Conservation (phyloP, 2,329 filamentous ascomycete genomes). For the Bimuria novae-zelandiae region DNA sequence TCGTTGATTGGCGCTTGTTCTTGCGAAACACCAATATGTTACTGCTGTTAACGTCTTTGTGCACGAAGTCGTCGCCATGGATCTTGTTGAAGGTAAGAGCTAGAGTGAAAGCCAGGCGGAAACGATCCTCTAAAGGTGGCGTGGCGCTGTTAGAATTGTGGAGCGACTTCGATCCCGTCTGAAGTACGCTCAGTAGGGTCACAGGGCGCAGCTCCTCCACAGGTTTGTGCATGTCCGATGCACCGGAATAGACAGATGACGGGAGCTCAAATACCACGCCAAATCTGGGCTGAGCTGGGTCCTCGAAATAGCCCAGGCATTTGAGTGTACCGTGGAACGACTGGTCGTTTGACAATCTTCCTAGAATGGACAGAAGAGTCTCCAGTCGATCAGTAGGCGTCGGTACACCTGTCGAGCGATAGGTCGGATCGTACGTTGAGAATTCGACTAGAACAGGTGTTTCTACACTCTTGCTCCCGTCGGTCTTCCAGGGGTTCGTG, state of each 20-base stretch:
- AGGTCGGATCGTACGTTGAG: conserved; percentile 56
- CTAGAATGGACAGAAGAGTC: conserved; percentile 41
- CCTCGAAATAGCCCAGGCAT: conserved; percentile 73
- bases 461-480: conserved; percentile 42
- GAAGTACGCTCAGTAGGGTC: conserved; percentile 54
- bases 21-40: conserved; percentile 69
- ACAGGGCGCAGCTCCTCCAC: conserved; percentile 46
- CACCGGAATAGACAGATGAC: conserved; percentile 50
- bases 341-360: conserved; percentile 37
- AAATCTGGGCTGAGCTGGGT: conserved; percentile 69
- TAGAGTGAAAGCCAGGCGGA: conserved; percentile 73
- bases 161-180: conserved; percentile 51
- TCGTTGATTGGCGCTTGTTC: conserved; percentile 51
- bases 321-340: conserved; percentile 55
- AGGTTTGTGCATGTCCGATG: conserved; percentile 59
- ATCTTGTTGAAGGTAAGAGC: conserved; percentile 74
- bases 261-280: conserved; percentile 78
- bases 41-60: conserved; percentile 70
- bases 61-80: conserved; percentile 69
- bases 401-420: conserved; percentile 53
- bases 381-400: conserved; percentile 54
- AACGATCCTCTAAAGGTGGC: conserved; percentile 71
- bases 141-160: conserved; percentile 49
- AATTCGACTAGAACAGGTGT: conserved; percentile 73
- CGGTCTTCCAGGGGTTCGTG: conserved; percentile 46